Evolutionary conservation across 768 basidiomycete genomes (phyloP).

Genomic region (Mycena filopes): DNA sequence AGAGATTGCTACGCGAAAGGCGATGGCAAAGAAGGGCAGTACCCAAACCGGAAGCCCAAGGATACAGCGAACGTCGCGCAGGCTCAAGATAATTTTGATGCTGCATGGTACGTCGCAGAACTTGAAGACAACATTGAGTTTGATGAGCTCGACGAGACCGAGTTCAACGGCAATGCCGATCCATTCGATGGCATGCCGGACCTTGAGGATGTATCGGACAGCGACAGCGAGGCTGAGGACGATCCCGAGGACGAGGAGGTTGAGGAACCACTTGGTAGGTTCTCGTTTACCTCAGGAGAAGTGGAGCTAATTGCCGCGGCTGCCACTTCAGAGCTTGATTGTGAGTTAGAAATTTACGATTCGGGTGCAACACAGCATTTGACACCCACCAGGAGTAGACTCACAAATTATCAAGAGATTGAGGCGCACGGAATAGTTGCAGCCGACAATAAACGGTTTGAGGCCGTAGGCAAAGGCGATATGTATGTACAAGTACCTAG

Average conservation of each 20-base stretch:
- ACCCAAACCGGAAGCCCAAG: slow-evolving; percentile 33
- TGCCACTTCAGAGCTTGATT: neutral
- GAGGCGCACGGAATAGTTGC: neutral
- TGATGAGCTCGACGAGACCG: slow-evolving; percentile 14
- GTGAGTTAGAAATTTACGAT: slow-evolving; percentile 44
- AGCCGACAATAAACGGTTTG: slow-evolving; percentile 6
- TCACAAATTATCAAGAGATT: slow-evolving; percentile 43
- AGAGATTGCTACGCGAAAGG: slow-evolving; percentile 50
- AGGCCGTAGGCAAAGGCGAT: slow-evolving; percentile 45
- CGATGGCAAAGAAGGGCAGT: slow-evolving; percentile 49
- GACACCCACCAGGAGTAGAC: slow-evolving; percentile 42
- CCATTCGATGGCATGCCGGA: neutral
- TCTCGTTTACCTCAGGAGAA: slow-evolving; percentile 8
- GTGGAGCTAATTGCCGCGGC: slow-evolving; percentile 1
- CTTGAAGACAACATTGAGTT: slow-evolving; percentile 5
- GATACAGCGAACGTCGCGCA: slow-evolving; percentile 9
- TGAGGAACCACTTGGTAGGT: neutral
- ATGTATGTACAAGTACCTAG: slow-evolving; percentile 41
- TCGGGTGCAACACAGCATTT: slow-evolving; percentile 45
- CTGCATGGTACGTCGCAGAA: too few species aligned
- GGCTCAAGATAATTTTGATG: slow-evolving; percentile 3
- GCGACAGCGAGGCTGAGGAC: neutral
- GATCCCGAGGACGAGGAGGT: neutral
- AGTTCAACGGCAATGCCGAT: neutral
- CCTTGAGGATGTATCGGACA: slow-evolving; percentile 9